Evolutionary conservation across 805 yeast genomes (phyloP), one percentile per base, ranked within the genome.

Genomic region (Hanseniaspora clermontiae): DNA sequence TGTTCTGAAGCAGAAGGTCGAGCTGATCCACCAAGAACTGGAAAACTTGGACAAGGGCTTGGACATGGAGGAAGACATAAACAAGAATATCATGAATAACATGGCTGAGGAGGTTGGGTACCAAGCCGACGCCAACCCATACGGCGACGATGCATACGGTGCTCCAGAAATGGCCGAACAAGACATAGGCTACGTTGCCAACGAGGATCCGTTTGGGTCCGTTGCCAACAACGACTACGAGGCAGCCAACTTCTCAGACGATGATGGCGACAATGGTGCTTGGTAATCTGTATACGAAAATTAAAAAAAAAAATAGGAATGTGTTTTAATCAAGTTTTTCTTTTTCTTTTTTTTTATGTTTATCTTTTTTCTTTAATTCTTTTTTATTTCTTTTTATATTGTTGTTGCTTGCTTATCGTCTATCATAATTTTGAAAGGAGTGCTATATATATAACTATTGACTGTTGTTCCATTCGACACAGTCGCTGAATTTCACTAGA

Each of bases 11-110:
- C 82, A 83, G 71, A 93, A 93, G 71, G 80, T 93, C 49, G 98
- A 97, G 12, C 86, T 87, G 58, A 82, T 93, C 79, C 86, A 58
- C 78, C 82, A 69, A 86, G 90, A 66, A 70, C 86, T 62, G 74
- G 80, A 62, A 66, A 77, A 67, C 62, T 68, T 68, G 75, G 74
- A 66, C 61, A 72, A 64, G 64, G 90, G 89, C 36, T 72, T 93
- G 63, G 96, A 89, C 68, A 82, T 82, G 71, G 95, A 93, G 71
- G 81, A 93, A 49, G 98, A 97, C 12, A 86, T 87, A 59, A 82
- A 93, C 80, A 86, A 58, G 77, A 82, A 69, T 85, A 90, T 66
- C 70, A 87, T 62, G 75, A 80, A 62, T 67, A 77, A 66, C 62
- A 69, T 68, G 75, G 74, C 65, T 61, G 72, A 64, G 63, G 68